These are phyloP conservation scores for Agrocybe praecox DNA, from an alignment of 768 basidiomycete genomes.

Conservation along the genomic window DNA sequence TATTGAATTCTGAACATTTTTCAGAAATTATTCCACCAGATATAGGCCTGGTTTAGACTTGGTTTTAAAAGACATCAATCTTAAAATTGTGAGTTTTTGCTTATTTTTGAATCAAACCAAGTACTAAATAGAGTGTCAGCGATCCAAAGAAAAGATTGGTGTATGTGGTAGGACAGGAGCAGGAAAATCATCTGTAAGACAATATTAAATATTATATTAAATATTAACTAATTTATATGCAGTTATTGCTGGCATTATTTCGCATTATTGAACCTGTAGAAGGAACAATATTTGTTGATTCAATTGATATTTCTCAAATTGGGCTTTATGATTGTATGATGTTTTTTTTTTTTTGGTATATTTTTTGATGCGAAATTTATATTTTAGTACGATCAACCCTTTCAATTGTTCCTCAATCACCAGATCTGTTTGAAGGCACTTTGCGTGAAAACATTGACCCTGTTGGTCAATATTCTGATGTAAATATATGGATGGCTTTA, in stretches of 20 bases:
- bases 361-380: neutral
- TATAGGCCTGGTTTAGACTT: slow-evolving; percentile 83
- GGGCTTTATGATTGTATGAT: slow-evolving; percentile 70
- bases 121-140: slow-evolving; percentile 32
- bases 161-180: slow-evolving; percentile 84
- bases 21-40: slow-evolving; percentile 68
- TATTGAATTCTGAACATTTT: slow-evolving; percentile 3
- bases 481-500: slow-evolving; percentile 86
- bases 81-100: slow-evolving; percentile 60
- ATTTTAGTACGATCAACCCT: slow-evolving; percentile 70
- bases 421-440: slow-evolving; percentile 72
- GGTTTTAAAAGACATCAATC: slow-evolving; percentile 73
- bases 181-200: slow-evolving; percentile 72
- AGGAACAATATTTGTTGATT: slow-evolving; percentile 74
- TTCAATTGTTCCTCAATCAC: slow-evolving; percentile 85
- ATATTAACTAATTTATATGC: neutral
- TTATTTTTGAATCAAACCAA: neutral
- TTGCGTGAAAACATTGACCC: slow-evolving; percentile 92
- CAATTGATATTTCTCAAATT: slow-evolving; percentile 73
- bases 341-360: neutral
- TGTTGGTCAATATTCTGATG: slow-evolving; percentile 70
- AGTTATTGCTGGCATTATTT: slow-evolving; percentile 65
- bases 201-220: neutral
- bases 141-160: slow-evolving; percentile 86
- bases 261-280: slow-evolving; percentile 72